These are phyloP conservation scores for Parasarocladium wereldwijsianum DNA, from an alignment of 2,329 filamentous ascomycete species.

Conservation along the genomic window DNA sequence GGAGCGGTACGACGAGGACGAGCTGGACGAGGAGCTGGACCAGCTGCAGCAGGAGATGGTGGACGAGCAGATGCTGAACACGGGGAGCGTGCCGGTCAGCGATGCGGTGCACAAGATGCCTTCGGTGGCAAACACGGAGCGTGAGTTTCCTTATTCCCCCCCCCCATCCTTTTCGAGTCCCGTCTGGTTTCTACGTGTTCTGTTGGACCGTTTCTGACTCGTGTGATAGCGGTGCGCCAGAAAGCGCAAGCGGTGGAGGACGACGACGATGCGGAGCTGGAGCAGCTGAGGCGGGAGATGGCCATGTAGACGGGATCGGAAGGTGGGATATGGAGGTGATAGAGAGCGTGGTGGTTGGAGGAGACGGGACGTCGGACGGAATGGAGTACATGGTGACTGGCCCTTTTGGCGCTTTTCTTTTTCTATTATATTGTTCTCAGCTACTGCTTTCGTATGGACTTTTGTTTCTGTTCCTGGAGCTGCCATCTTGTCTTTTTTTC, in stretches of 20 bases:
- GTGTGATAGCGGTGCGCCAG: conserved; percentile 15
- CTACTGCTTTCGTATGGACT: not conserved
- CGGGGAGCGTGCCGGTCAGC: conserved; percentile 67
- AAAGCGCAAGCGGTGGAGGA: conserved; percentile 48
- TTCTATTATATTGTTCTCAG: not conserved
- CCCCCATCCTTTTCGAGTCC: not conserved
- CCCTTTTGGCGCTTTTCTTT: not conserved
- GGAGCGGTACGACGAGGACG: conserved; percentile 79
- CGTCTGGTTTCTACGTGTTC: no score
- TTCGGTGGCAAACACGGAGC: conserved; percentile 55
- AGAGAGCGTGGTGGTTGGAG: not conserved
- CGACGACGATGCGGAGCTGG: conserved; percentile 89
- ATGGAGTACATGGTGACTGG: conserved; percentile 1
- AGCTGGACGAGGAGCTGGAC: conserved; percentile 75
- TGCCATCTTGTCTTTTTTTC: not conserved
- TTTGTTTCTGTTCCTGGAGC: conserved; percentile 1
- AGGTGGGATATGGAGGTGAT: no score
- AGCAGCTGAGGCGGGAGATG: conserved; percentile 93
- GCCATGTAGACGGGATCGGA: conserved; percentile 57
- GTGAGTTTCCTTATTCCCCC: conserved; percentile 41
- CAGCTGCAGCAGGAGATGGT: conserved; percentile 81
- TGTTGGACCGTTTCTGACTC: no score
- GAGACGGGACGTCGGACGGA: not conserved
- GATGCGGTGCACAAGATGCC: conserved; percentile 69
- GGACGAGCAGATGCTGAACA: conserved; percentile 87